Evolutionary conservation across 139 green algal genomes (phyloP), one percentile per base, ranked within the genome.

Genomic region (Diplosphaera chodatii): DNA sequence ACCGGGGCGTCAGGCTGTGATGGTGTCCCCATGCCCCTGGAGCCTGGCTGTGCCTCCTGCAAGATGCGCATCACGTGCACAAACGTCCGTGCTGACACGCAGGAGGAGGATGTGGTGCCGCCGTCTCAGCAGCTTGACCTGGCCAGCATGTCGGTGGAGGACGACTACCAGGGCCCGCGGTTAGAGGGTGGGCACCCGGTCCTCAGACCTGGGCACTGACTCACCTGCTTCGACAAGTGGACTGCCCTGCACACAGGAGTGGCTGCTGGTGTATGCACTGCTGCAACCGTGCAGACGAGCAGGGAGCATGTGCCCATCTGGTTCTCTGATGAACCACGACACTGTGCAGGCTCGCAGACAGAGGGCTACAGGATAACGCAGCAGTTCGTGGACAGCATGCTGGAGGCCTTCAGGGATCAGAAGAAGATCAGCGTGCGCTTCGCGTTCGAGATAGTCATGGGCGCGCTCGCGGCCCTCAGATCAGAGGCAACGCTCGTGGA

Each of bases 321-420:
- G n/a, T n/a, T n/a, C n/a, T n/a, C n/a, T n/a, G n/a, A n/a, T n/a
- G n/a, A n/a, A n/a, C n/a, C n/a, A n/a, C n/a, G n/a, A n/a, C n/a
- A n/a, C n/a, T n/a, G n/a, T n/a, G n/a, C 81, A 92, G 90, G 79
- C 23, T 80, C 76, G 40, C 72, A 78, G 13, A 69, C 74, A 25
- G 85, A 87, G 3, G 82, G 83, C 25, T 93, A 91, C 77, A 68
- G 25, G 0, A 66, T 97, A 13, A 97, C 90, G 1, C 69, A 80
- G 22, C 85, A 91, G 4, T 99, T 99, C 78, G 84, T 98, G 37
- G 32, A 87, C 70, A 85, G 76, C 28, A 98, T 99, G 94, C 73
- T 99, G 74, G 78, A 88, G 40, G 82, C 86, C 28, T 99, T 99
- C 79, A 92, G 88, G 74, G 80, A 84, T 32, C 91, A 97, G 82